Evolutionary conservation across 2,329 filamentous ascomycete species (phyloP).

Genomic region (Paramyrothecium sp.): DNA sequence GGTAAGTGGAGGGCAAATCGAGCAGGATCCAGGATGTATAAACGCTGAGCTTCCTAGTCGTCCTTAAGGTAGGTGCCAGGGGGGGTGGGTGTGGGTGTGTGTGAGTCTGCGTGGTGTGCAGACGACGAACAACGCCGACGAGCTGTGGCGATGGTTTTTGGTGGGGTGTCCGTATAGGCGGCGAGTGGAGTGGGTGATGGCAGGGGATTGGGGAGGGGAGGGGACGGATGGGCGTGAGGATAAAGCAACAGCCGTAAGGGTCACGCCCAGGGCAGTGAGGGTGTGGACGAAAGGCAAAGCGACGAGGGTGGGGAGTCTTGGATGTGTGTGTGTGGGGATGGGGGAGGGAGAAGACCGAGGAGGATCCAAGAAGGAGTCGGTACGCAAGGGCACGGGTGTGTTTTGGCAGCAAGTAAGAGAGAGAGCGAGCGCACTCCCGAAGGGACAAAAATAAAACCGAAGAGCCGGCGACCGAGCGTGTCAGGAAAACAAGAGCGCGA

Average conservation of each 20-base stretch:
- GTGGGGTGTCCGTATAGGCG: slow-evolving; percentile 13
- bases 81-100: slow-evolving; percentile 18
- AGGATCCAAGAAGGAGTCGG: neutral
- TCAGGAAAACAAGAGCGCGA: neutral
- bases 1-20: neutral
- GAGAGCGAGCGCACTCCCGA: neutral
- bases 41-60: no score
- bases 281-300: no score
- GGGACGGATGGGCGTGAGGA: neutral
- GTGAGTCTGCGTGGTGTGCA: slow-evolving; percentile 22
- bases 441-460: neutral
- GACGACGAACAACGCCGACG: slow-evolving; percentile 14
- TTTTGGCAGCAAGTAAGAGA: neutral
- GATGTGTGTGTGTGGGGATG: no score
- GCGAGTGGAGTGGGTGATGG: neutral
- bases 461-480: neutral
- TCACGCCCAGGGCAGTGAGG: no score
- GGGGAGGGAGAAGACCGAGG: neutral
- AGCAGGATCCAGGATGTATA: no score
- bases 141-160: no score
- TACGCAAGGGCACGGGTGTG: neutral
- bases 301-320: no score
- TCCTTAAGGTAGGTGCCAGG: slow-evolving; percentile 15
- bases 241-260: no score
- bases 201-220: neutral